phyloP scores from a whole-genome alignment of 2,329 filamentous ascomycete species.

The Clonostachys rosea region DNA sequence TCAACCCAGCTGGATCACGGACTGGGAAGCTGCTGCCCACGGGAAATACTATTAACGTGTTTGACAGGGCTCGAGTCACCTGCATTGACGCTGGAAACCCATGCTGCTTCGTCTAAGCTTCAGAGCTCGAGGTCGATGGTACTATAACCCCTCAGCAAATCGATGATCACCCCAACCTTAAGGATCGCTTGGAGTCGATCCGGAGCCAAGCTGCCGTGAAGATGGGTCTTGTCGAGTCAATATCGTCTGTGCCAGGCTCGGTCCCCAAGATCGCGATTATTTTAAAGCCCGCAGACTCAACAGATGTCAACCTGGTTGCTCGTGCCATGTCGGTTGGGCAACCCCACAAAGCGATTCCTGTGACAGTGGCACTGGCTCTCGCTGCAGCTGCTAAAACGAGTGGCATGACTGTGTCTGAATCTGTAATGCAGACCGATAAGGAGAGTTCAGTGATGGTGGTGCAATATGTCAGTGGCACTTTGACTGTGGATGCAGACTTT shows the following conservation, averaged over 20 bases:
- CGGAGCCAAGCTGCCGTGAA: conserved; percentile 48
- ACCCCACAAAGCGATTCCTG: conserved; percentile 49
- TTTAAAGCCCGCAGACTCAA: no score
- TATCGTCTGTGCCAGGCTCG: conserved; percentile 34
- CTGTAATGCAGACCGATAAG: conserved; percentile 14
- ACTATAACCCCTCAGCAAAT: conserved; percentile 49
- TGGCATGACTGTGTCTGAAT: conserved; percentile 27
- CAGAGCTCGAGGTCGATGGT: conserved; percentile 38
- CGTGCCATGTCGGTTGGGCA: conserved; percentile 49
- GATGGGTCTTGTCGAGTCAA: conserved; percentile 52
- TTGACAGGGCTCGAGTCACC: conserved; percentile 46
- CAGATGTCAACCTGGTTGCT: conserved; percentile 22
- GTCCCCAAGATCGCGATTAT: conserved; percentile 62
- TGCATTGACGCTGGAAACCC: conserved; percentile 63
- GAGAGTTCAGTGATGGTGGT: conserved; percentile 26
- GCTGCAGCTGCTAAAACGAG: conserved; percentile 39
- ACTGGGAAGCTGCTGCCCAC: conserved; percentile 50
- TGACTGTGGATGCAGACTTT: conserved; percentile 13
- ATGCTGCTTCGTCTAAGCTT: conserved; percentile 53
- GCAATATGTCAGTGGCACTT: conserved; percentile 39
- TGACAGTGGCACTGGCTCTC: conserved; percentile 47
- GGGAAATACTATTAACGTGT: conserved; percentile 47
- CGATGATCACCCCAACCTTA: conserved; percentile 34
- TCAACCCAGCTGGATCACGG: conserved; percentile 55
- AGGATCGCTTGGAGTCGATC: conserved; percentile 47